Base-by-base conservation (phyloP, 768 basidiomycete genomes). In the Steccherinum ochraceum region DNA sequence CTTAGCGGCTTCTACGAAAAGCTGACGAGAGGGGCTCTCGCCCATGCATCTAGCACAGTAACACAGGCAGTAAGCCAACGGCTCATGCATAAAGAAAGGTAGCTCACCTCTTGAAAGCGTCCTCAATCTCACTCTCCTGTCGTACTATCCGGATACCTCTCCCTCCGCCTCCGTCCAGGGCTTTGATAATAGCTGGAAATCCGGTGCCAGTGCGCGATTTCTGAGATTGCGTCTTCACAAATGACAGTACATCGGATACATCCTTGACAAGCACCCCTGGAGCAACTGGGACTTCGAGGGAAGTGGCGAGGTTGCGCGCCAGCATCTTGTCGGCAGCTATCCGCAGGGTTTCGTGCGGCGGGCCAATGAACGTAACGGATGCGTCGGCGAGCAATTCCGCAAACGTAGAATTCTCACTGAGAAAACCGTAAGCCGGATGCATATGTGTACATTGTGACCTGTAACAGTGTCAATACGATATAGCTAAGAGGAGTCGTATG, bases 111-210 rank as follows among this genome's bases (percentile, higher is more conserved):
- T 46, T 18, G 45, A 50, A 55, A 3, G 53, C 53, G 23, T 27
- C 24, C 3, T 49, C 53, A 3, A 55, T 45, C 4, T 52, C 53
- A 3, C 39, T 26, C 2, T 10, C 27, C 1, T 16, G 20, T 13
- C 50, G 5, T 3, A 58, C 53, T 4, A 58, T 24, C 24, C 56
- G 53, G 18, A 67, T 61, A 12, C 69, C 69, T 53, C 64, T 63
- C 0, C 69, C 69, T 12, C 69, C 69, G 0, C 69, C 69, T 16
- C 69, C 69, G 3, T 63, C 65, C 0, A 64, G 61, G 0, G 68
- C 67, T 54, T 68, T 68, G 54, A 68, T 57, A 53, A 68, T 60
- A 11, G 67, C 60, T 0, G 69, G 69, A 39, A 58, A 74, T 3
- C 71, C 71, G 19, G 68, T 7, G 11, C 1, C 16, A 46, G 45